Conservation (phyloP, 2,329 filamentous ascomycete species). For the Penicillium brasilianum region DNA sequence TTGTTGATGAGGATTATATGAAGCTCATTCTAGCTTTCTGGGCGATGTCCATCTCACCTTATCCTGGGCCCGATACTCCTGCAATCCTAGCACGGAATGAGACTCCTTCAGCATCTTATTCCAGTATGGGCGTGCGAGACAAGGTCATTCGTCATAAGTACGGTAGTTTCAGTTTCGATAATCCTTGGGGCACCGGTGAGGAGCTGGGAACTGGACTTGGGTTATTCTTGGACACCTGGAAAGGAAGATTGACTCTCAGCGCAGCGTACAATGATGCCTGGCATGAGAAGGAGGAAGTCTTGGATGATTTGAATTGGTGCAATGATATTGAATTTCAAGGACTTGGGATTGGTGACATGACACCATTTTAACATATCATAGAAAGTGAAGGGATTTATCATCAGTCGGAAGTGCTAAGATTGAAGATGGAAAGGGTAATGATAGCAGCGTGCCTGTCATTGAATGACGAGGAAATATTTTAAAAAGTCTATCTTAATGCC, state of each 20-base stretch:
- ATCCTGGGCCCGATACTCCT: constrained; percentile 21
- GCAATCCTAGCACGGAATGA: constrained; percentile 26
- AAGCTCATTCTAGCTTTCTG: constrained; percentile 28
- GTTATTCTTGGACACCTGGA: constrained; percentile 50
- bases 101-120: constrained; percentile 30
- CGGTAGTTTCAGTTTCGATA: constrained; percentile 35
- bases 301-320: constrained; percentile 26
- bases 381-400: neutral
- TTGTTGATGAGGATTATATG: constrained; percentile 34
- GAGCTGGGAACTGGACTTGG: constrained; percentile 48
- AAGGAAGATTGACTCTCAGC: constrained; percentile 45
- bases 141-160: constrained; percentile 35
- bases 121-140: constrained; percentile 40
- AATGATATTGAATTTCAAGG: constrained; percentile 11
- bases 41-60: constrained; percentile 26
- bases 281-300: constrained; percentile 39
- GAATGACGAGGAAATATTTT: too few species aligned
- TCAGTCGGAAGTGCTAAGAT: neutral
- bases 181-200: constrained; percentile 55
- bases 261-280: constrained; percentile 53
- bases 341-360: neutral
- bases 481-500: too few species aligned
- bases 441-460: neutral
- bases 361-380: neutral
- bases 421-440: neutral